Evolutionary conservation across 495 filamentous ascomycete species (phyloP), one percentile per base, ranked within the genome.

Genomic region (Penicillium bialowiezense): DNA sequence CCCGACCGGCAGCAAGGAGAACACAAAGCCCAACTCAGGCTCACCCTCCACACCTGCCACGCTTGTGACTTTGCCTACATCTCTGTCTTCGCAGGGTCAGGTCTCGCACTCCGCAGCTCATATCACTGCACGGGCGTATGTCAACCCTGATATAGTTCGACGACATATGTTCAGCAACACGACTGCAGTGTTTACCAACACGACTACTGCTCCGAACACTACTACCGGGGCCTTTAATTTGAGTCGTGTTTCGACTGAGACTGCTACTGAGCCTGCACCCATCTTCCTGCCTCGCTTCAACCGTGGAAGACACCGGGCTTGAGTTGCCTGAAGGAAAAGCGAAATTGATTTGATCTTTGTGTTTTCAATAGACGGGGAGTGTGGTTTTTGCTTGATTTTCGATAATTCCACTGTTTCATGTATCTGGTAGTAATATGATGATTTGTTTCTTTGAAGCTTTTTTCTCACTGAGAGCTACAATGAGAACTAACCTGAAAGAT

Each of bases 111-210:
- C 37, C 13, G 39, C 32, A 14, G 36, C 7, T 12, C 55, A 13
- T 6, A 13, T 45, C 13, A 54, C 41, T 6, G 31, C 46, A 21
- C 46, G 48, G 38, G 51, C 47, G 24, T 31, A 23, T 46, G 19
- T 32, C 21, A 18, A 18, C 2, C 53, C 53, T 17, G 53, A 51
- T 56, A 44, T 60, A 21, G 33, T 57, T 46, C 46, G 45, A 18
- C 46, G 54, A 14, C 21, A 31, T 5, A 2, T 54, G 29, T 8
- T 52, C 37, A 35, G 42, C 31, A 59, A 60, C 46, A 41, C 45
- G 19, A 41, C 54, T 10, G 41, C 53, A 10, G 15, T 36, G 5
- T 60, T 60, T 36, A 51, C 54, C 33, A 60, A 60, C 44, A 39
- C 50, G 46, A 60, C 38, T 41, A 45, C 29, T 42, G 26, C 26